Conservation (phyloP, 305 asterid genomes). For the Andrographis paniculata region DNA sequence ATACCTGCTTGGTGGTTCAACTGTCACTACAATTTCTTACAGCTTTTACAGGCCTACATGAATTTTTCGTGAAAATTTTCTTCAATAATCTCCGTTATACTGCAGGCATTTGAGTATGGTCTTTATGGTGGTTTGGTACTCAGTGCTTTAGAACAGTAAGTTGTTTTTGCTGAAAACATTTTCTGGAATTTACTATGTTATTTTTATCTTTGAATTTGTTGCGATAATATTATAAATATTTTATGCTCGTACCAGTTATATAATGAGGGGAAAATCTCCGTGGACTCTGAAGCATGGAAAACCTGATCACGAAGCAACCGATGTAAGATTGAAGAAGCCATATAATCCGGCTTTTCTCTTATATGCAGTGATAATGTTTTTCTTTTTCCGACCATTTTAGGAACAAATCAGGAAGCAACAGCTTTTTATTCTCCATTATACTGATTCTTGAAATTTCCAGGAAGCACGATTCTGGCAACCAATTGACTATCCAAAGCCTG, state of each 20-base stretch:
- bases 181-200: background rate
- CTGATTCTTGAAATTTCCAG: slow-evolving; percentile 34
- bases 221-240: slow-evolving; percentile 7
- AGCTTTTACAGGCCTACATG: background rate
- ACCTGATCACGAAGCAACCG: slow-evolving; percentile 84
- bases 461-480: slow-evolving; percentile 54
- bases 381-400: slow-evolving; percentile 5
- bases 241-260: slow-evolving; percentile 45
- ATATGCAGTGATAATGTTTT: too few species aligned
- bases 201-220: slow-evolving; percentile 4
- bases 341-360: background rate
- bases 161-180: slow-evolving; percentile 9
- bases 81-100: slow-evolving; percentile 9
- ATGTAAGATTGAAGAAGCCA: slow-evolving; percentile 34
- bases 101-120: slow-evolving; percentile 93
- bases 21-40: background rate
- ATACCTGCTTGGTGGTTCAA: background rate
- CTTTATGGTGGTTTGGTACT: slow-evolving; percentile 83
- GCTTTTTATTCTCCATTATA: slow-evolving; percentile 8
- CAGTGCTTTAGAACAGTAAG: slow-evolving; percentile 82
- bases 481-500: slow-evolving; percentile 86
- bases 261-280: slow-evolving; percentile 82
- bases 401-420: slow-evolving; percentile 1
- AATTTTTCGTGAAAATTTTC: background rate
- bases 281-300: slow-evolving; percentile 93